These are phyloP conservation scores for Aspergillus homomorphus DNA, from an alignment of 495 filamentous ascomycete genomes.

Conservation along the genomic window DNA sequence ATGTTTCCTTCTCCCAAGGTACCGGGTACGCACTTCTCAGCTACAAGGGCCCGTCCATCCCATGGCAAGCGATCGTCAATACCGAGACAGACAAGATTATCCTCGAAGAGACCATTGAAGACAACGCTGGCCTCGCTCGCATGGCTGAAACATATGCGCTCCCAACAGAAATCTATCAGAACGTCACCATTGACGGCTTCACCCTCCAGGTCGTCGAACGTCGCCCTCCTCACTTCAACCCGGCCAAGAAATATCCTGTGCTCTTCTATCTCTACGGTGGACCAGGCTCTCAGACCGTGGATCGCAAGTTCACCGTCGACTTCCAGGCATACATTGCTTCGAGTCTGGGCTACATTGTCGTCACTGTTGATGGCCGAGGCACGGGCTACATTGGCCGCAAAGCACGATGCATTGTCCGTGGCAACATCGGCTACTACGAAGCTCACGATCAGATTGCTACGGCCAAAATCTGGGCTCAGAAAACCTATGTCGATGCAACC, in stretches of 20 bases:
- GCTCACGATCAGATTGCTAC: constrained; percentile 87
- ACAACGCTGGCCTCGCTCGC: constrained; percentile 66
- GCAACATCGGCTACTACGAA: constrained; percentile 81
- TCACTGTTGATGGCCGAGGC: constrained; percentile 91
- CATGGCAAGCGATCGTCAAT: constrained; percentile 88
- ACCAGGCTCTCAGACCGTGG: constrained; percentile 82
- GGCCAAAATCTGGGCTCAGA: constrained; percentile 78
- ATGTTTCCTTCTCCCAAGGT: constrained; percentile 78
- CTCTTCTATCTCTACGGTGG: constrained; percentile 92
- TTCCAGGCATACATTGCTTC: constrained; percentile 90
- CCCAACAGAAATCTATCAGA: constrained; percentile 80
- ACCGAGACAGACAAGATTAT: constrained; percentile 63
- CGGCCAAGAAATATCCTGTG: constrained; percentile 83
- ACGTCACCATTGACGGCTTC: constrained; percentile 74
- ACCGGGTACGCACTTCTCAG: constrained; percentile 77
- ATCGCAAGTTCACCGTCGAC: constrained; percentile 78
- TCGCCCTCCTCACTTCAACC: constrained; percentile 85
- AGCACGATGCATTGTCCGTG: constrained; percentile 76
- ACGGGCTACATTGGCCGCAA: constrained; percentile 88
- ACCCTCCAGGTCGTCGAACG: constrained; percentile 85
- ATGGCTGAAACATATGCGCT: constrained; percentile 74
- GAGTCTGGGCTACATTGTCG: constrained; percentile 85
- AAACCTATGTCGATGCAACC: constrained; percentile 77
- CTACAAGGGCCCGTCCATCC: constrained; percentile 81
- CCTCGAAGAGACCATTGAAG: constrained; percentile 69